Conservation (phyloP, 768 basidiomycete genomes). For the Gautieria morchelliformis region DNA sequence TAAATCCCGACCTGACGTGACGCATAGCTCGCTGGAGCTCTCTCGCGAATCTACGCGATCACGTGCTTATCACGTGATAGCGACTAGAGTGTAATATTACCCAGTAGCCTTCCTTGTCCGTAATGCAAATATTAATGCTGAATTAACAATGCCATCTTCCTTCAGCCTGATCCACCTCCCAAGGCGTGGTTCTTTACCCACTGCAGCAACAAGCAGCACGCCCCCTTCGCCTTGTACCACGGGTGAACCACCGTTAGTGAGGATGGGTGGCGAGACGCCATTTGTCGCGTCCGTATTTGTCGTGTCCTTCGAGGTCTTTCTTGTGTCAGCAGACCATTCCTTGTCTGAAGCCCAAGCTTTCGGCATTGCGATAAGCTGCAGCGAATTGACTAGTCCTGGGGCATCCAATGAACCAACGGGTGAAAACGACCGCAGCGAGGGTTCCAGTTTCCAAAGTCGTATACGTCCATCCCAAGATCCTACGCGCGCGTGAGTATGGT, state of each 20-base stretch:
- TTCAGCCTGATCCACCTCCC: conserved; percentile 83
- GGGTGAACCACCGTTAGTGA: neutral
- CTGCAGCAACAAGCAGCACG: conserved; percentile 62
- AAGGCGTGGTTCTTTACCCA: conserved; percentile 82
- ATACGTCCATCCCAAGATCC: conserved; percentile 92
- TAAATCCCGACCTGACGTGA: too few species aligned
- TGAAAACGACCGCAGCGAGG: conserved; percentile 68
- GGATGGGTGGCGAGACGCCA: neutral
- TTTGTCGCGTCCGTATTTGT: neutral
- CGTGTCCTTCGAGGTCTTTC: neutral
- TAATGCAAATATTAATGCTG: conserved; percentile 55
- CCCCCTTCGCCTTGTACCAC: conserved; percentile 1
- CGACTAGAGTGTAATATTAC: neutral
- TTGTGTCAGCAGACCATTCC: conserved; percentile 25
- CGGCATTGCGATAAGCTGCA: conserved; percentile 63
- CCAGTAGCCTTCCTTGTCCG: conserved; percentile 7
- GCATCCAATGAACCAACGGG: conserved; percentile 54
- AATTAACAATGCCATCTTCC: conserved; percentile 62
- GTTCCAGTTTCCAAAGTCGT: conserved; percentile 85
- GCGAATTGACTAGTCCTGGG: conserved; percentile 80
- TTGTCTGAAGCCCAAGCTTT: conserved; percentile 31
- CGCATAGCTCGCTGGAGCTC: too few species aligned
- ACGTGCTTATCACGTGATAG: too few species aligned
- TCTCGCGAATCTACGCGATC: too few species aligned
- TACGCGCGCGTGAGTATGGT: conserved; percentile 20